Evolutionary conservation across 441 rosid genomes (phyloP).

Genomic region (Dalechampia spathulata): DNA sequence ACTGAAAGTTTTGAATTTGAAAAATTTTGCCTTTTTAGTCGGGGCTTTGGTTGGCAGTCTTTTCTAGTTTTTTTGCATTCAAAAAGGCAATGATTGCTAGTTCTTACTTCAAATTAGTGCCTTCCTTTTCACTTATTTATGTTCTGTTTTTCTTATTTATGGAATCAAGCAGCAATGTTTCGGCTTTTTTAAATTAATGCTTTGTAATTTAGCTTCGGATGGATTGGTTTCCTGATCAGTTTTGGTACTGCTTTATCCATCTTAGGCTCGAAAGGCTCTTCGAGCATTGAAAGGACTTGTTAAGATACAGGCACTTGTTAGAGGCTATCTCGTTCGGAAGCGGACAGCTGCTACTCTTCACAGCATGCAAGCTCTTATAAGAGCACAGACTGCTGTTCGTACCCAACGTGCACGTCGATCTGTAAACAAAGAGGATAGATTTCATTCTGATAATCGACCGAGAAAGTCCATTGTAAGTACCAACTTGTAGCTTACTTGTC

Average conservation of each 20-base stretch:
- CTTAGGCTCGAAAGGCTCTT: constrained; percentile 76
- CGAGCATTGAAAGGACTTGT: constrained; percentile 83
- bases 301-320: constrained; percentile 80
- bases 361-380: constrained; percentile 69
- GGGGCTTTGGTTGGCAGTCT: neutral
- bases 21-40: constrained; percentile 8
- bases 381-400: constrained; percentile 57
- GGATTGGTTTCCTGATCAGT: no score
- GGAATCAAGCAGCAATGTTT: neutral
- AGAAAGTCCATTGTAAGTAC: constrained; percentile 53
- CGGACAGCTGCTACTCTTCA: constrained; percentile 57
- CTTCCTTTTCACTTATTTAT: neutral
- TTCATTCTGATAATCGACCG: constrained; percentile 28
- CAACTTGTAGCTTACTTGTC: no score
- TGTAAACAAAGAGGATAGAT: constrained; percentile 41
- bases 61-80: neutral
- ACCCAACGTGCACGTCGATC: constrained; percentile 46
- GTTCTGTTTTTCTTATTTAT: neutral
- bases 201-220: no score
- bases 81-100: constrained; percentile 1
- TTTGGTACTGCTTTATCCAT: no score
- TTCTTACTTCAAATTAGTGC: neutral
- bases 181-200: no score
- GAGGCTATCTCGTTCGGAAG: constrained; percentile 82
- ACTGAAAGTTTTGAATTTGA: constrained; percentile 11